Evolutionary conservation across 2,329 filamentous ascomycete species (phyloP).

Genomic region (Gaeumannomyces sp.): DNA sequence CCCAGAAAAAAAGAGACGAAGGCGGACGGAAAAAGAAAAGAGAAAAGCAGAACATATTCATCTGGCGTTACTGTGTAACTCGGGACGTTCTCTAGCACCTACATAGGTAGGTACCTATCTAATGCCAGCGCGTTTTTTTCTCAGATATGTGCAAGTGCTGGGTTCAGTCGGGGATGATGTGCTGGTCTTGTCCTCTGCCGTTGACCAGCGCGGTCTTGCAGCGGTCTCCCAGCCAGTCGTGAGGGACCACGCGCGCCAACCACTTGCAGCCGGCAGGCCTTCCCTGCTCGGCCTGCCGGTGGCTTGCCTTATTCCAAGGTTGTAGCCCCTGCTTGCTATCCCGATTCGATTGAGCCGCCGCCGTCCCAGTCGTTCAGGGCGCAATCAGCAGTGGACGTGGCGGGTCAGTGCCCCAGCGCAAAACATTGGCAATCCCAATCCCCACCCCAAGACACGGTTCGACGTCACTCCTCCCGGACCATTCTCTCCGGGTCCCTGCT

Average conservation of each 20-base stretch:
- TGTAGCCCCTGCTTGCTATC: neutral
- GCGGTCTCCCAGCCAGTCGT: neutral
- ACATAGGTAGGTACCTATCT: no score
- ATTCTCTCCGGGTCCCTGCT: neutral
- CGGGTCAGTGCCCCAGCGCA: no score
- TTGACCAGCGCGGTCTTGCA: no score
- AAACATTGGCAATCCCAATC: neutral
- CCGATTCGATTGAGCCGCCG: neutral
- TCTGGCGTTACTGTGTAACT: no score
- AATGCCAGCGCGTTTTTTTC: neutral
- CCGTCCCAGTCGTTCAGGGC: neutral
- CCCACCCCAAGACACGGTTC: neutral
- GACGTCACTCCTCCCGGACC: neutral
- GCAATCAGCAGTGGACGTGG: no score
- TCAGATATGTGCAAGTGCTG: neutral
- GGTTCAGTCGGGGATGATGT: no score
- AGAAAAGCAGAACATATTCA: no score
- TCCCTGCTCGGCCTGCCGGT: neutral
- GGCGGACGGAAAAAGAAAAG: no score
- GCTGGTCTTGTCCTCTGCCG: no score
- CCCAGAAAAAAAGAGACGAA: no score
- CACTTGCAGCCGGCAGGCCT: neutral
- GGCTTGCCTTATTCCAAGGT: neutral
- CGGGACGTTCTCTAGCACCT: no score
- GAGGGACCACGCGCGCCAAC: neutral